Conservation (phyloP, 345 rosid genomes). For the Passiflora organensis region DNA sequence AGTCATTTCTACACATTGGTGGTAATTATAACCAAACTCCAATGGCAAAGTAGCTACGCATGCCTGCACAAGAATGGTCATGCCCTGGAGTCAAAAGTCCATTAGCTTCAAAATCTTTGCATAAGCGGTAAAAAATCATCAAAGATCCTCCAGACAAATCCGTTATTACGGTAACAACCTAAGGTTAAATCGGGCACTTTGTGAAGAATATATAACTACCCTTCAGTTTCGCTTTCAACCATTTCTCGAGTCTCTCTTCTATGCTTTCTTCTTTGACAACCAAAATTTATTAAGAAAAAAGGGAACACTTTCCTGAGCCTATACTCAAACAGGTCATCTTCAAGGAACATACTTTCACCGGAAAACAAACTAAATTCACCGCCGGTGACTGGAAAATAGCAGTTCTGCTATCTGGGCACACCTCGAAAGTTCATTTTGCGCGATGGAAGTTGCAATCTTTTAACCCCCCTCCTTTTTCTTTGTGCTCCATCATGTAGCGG, state of each 20-base stretch:
- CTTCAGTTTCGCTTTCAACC: slow-evolving; percentile 21
- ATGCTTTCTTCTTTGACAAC: background rate
- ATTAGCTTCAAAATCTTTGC: slow-evolving; percentile 17
- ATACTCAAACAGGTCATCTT: too few species aligned
- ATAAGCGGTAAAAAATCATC: slow-evolving; percentile 24
- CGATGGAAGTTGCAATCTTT: background rate
- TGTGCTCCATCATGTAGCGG: slow-evolving; percentile 19
- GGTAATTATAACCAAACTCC: slow-evolving; percentile 17
- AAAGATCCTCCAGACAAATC: slow-evolving; percentile 27
- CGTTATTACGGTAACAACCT: slow-evolving; percentile 7
- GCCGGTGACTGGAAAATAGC: background rate
- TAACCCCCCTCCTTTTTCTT: background rate
- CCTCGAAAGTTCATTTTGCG: background rate
- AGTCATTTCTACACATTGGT: background rate
- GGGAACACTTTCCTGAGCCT: slow-evolving; percentile 13
- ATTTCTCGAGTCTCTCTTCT: slow-evolving; percentile 8
- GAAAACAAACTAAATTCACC: slow-evolving; percentile 1
- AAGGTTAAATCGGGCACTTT: slow-evolving; percentile 37
- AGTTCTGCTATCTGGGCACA: background rate
- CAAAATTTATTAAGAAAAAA: background rate
- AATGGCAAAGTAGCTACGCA: slow-evolving; percentile 10
- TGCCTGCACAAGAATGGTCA: too few species aligned
- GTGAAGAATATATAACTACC: slow-evolving; percentile 15
- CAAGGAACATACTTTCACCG: slow-evolving; percentile 1
- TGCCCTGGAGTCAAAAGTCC: slow-evolving; percentile 41